These are phyloP conservation scores for Populus tremula DNA, from an alignment of 345 rosid genomes.

Conservation along the genomic window DNA sequence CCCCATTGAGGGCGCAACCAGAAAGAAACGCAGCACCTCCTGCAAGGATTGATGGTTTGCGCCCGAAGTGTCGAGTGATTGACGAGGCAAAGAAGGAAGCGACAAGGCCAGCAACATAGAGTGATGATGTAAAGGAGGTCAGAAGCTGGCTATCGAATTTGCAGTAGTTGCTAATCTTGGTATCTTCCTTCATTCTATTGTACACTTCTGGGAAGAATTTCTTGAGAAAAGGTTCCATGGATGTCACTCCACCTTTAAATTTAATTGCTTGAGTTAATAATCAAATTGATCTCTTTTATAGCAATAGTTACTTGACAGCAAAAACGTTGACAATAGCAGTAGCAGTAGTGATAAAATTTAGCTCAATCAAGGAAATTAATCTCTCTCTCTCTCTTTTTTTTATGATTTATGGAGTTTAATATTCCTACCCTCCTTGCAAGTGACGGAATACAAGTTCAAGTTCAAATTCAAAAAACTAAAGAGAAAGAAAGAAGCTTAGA, in stretches of 20 bases:
- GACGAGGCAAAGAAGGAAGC: constrained; percentile 60
- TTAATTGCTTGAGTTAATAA: not conserved
- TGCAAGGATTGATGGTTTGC: constrained; percentile 56
- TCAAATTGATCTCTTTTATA: too few relatives aligned
- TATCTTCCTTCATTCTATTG: constrained; percentile 49
- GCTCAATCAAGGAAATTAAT: not conserved
- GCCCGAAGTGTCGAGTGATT: constrained; percentile 53
- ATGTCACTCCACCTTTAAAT: constrained; percentile 68
- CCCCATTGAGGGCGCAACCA: constrained; percentile 59
- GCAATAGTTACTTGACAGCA: too few relatives aligned
- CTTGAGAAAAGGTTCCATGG: constrained; percentile 66
- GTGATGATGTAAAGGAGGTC: constrained; percentile 76
- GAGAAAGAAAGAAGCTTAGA: not conserved
- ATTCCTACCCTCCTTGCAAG: too few relatives aligned
- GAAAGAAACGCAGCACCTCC: constrained; percentile 62
- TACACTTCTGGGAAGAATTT: constrained; percentile 57
- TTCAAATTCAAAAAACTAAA: too few relatives aligned
- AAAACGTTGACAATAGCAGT: not conserved
- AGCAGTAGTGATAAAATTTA: not conserved
- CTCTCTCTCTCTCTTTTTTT: too few relatives aligned
- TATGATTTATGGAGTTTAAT: too few relatives aligned
- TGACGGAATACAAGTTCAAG: too few relatives aligned
- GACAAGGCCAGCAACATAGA: constrained; percentile 62
- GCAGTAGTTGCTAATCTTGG: constrained; percentile 58
- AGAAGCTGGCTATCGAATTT: constrained; percentile 65